phyloP scores from a whole-genome alignment of 108 stramenopile genomes.

The Pseudonitzschia multiseries region DNA sequence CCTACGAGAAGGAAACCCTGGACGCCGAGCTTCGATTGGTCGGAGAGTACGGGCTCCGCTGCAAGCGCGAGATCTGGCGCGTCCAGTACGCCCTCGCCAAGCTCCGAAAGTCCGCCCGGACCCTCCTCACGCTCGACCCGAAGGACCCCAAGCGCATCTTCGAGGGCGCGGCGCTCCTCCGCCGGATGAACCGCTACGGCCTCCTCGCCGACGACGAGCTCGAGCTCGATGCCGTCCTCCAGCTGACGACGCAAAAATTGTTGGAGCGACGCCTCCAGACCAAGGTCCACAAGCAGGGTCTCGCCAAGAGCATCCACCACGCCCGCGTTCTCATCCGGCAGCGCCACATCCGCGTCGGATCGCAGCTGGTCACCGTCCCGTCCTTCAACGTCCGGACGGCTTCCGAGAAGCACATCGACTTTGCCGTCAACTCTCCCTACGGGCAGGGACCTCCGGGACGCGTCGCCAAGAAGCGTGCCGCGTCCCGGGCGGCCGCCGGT shows the following conservation, averaged over 20 bases:
- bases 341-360: slow-evolving; percentile 98
- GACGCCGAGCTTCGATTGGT: slow-evolving; percentile 97
- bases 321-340: slow-evolving; percentile 99
- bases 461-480: slow-evolving; percentile 94
- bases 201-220: slow-evolving; percentile 95
- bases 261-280: slow-evolving; percentile 98
- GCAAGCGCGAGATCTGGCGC: slow-evolving; percentile 99
- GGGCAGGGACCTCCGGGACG: slow-evolving; percentile 98
- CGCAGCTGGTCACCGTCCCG: slow-evolving; percentile 97
- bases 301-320: slow-evolving; percentile 99
- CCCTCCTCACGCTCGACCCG: slow-evolving; percentile 92
- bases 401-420: slow-evolving; percentile 99
- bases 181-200: slow-evolving; percentile 96
- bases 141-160: slow-evolving; percentile 98
- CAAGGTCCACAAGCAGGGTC: slow-evolving; percentile 97
- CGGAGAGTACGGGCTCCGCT: slow-evolving; percentile 99
- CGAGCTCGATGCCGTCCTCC: slow-evolving; percentile 96
- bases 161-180: slow-evolving; percentile 97
- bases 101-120: slow-evolving; percentile 98
- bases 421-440: slow-evolving; percentile 94
- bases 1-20: slow-evolving; percentile 99
- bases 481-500: slow-evolving; percentile 88
- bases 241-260: slow-evolving; percentile 98
- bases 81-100: slow-evolving; percentile 98
- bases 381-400: slow-evolving; percentile 97